These are phyloP conservation scores for Lipomyces japonicus DNA, from an alignment of 805 yeast genomes.

Conservation along the genomic window DNA sequence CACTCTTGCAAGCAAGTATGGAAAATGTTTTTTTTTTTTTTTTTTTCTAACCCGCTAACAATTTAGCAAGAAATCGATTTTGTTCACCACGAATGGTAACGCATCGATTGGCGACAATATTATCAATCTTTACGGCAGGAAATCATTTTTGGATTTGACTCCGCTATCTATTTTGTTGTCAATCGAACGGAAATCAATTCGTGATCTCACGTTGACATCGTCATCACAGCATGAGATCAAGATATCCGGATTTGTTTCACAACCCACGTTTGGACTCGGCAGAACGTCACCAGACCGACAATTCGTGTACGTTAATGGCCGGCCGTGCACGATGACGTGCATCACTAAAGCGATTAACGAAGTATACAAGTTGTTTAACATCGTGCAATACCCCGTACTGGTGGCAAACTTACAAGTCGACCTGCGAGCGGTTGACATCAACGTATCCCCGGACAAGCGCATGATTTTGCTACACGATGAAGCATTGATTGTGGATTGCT, in stretches of 20 bases:
- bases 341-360: conserved; percentile 64
- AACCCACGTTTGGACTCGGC: conserved; percentile 75
- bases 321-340: conserved; percentile 65
- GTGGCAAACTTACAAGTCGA: conserved; percentile 54
- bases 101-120: conserved; percentile 53
- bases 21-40: not conserved
- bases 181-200: conserved; percentile 7
- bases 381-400: conserved; percentile 68
- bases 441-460: conserved; percentile 89
- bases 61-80: conserved; percentile 48
- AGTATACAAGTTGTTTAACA: conserved; percentile 65
- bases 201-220: conserved; percentile 14
- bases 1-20: conserved; percentile 32
- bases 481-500: conserved; percentile 49
- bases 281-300: conserved; percentile 73
- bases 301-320: conserved; percentile 61
- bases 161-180: conserved; percentile 43
- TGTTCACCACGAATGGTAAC: conserved; percentile 58
- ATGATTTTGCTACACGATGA: conserved; percentile 68
- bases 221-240: conserved; percentile 31
- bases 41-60: conserved; percentile 21
- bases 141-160: conserved; percentile 55
- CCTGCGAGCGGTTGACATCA: conserved; percentile 54
- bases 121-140: conserved; percentile 65
- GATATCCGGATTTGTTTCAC: conserved; percentile 65